phyloP scores from a whole-genome alignment of 345 rosid genomes.

The Brassica napus region DNA sequence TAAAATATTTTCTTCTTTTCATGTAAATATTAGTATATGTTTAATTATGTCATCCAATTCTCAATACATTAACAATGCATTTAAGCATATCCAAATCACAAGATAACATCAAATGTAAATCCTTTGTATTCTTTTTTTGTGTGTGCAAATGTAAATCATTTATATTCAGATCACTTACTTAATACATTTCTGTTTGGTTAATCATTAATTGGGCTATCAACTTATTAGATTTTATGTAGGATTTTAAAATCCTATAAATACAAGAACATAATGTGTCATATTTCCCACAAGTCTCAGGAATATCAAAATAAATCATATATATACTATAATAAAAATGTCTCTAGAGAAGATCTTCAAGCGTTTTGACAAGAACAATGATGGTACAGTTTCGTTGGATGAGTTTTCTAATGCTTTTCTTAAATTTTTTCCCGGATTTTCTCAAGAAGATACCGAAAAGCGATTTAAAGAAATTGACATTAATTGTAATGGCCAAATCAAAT shows the following conservation, averaged over 20 bases:
- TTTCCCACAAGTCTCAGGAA: neutral
- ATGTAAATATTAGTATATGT: neutral
- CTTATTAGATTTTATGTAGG: neutral
- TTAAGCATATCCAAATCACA: neutral
- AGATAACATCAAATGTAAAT: neutral
- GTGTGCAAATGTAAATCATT: neutral
- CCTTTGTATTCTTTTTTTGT: neutral
- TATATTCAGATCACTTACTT: neutral
- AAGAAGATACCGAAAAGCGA: neutral
- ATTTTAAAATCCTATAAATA: constrained; percentile 18
- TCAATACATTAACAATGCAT: neutral
- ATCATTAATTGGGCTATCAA: neutral
- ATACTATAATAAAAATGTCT: neutral
- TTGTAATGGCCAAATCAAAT: constrained; percentile 2
- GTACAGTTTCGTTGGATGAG: constrained; percentile 7
- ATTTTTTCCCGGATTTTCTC: neutral
- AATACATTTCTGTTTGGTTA: neutral
- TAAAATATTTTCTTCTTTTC: neutral
- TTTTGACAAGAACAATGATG: constrained; percentile 24
- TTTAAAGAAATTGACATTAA: constrained; percentile 8
- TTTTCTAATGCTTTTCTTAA: constrained; percentile 16
- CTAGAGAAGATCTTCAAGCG: neutral
- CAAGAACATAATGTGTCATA: neutral
- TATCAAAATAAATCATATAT: neutral
- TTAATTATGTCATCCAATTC: neutral